Conservation (phyloP, 352 stramenopile species). For the Phytophthora hybrid region DNA sequence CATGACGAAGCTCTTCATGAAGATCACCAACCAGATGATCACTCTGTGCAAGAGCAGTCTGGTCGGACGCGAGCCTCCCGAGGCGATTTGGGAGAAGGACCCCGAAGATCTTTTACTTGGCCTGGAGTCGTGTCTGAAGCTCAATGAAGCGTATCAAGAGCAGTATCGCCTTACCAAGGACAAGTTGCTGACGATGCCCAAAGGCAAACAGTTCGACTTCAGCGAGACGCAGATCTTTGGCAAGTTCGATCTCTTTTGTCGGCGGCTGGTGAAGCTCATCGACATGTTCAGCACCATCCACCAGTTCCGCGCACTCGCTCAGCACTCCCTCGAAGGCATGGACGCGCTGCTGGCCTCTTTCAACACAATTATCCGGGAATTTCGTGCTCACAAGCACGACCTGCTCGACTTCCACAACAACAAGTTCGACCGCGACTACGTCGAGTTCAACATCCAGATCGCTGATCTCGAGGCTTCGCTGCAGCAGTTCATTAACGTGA, state of each 20-base stretch:
- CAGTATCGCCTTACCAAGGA: slow-evolving; percentile 91
- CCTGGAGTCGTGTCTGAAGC: slow-evolving; percentile 82
- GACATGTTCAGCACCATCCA: slow-evolving; percentile 94
- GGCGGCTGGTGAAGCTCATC: slow-evolving; percentile 90
- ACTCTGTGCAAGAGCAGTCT: slow-evolving; percentile 79
- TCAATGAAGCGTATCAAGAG: slow-evolving; percentile 93
- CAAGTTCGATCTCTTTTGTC: slow-evolving; percentile 92
- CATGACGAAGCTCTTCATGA: slow-evolving; percentile 93
- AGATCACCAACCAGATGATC: slow-evolving; percentile 94
- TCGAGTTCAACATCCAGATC: slow-evolving; percentile 95
- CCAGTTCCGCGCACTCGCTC: slow-evolving; percentile 90
- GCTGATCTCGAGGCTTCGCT: slow-evolving; percentile 87
- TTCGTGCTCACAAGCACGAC: slow-evolving; percentile 85
- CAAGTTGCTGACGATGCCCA: slow-evolving; percentile 90
- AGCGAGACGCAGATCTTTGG: slow-evolving; percentile 92
- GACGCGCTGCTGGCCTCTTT: slow-evolving; percentile 81
- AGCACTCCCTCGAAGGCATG: slow-evolving; percentile 94
- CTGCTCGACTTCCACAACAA: slow-evolving; percentile 91
- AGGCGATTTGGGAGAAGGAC: slow-evolving; percentile 84
- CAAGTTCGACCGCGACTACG: slow-evolving; percentile 94
- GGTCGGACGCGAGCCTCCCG: slow-evolving; percentile 56
- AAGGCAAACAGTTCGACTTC: slow-evolving; percentile 93
- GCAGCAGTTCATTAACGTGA: slow-evolving; percentile 93
- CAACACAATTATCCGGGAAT: slow-evolving; percentile 84
- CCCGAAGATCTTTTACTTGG: slow-evolving; percentile 67